Conservation (phyloP, 306 rosid species). For the Fragaria ananassa region DNA sequence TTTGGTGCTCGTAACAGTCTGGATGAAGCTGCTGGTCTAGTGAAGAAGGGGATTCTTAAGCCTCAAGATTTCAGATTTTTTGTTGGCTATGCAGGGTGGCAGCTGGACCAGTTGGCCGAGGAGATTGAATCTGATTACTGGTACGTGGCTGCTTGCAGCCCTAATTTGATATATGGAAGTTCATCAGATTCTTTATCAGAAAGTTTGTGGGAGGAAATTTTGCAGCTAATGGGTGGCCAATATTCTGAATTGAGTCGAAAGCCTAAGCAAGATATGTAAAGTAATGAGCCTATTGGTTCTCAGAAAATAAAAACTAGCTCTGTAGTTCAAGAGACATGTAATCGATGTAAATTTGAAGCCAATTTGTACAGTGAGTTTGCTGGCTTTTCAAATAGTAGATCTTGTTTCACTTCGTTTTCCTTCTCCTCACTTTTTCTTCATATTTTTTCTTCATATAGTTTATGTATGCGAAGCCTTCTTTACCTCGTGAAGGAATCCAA, state of each 20-base stretch:
- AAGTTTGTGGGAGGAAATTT: slow-evolving; percentile 83
- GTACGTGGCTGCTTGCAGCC: slow-evolving; percentile 97
- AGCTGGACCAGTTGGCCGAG: slow-evolving; percentile 83
- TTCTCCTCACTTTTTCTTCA: not conserved
- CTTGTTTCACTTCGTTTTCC: not conserved
- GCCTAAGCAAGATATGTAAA: slow-evolving; percentile 88
- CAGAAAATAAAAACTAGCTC: slow-evolving; percentile 24
- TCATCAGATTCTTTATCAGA: slow-evolving; percentile 61
- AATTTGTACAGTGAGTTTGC: slow-evolving; percentile 50
- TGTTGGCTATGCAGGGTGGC: slow-evolving; percentile 99
- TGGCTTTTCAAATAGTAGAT: slow-evolving; percentile 38
- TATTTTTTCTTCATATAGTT: not conserved
- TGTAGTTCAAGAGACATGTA: slow-evolving; percentile 21
- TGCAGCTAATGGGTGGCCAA: slow-evolving; percentile 92
- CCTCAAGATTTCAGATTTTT: slow-evolving; percentile 87
- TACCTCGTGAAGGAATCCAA: not conserved
- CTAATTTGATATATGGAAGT: slow-evolving; percentile 59
- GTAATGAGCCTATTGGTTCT: slow-evolving; percentile 20
- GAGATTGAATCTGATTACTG: slow-evolving; percentile 92
- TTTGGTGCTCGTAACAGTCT: slow-evolving; percentile 88
- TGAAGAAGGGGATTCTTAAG: slow-evolving; percentile 79
- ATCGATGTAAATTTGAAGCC: slow-evolving; percentile 36
- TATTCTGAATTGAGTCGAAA: slow-evolving; percentile 93
- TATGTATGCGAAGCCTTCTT: slow-evolving; percentile 5
- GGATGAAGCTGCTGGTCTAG: slow-evolving; percentile 80